Evolutionary conservation across 495 filamentous ascomycete species (phyloP), one percentile per base, ranked within the genome.

Genomic region (Xylaria curta): DNA sequence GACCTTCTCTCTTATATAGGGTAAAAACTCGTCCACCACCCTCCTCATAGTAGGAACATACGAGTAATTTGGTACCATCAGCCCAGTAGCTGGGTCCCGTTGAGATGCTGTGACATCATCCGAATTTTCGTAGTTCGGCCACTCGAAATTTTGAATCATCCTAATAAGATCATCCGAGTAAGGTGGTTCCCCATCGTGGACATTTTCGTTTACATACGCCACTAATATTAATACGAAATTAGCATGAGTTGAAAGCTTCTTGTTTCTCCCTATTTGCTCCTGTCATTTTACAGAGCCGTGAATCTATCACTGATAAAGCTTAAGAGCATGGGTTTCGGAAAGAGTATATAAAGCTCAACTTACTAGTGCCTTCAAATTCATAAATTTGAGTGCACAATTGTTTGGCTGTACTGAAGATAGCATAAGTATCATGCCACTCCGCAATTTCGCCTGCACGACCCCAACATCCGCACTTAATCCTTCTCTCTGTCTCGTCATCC

Each of bases 401-500:
- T 44, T 63, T 63, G 13, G 21, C 60, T 15, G 10, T 28, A 4
- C 12, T 0, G 21, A 63, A 63, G 21, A 63, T 63, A 38, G n/a
- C 7, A 44, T 44, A 63, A 15, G 38, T 44, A 28, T 63, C 60
- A 63, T 63, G 60, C 60, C 60, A 63, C 0, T 63, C 60, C 0
- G 60, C 60, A 12, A 63, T 44, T 12, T 26, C 60, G 38, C 58
- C 17, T 36, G 0, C 6, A 10, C 38, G 17, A 21, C 40, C 19
- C 58, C 58, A 60, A 38, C 15, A 38, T 21, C 58, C 58, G 21
- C 8, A 6, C 33, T 13, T 38, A 38, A 36, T 38, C 31, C 8
- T 0, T 9, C 3, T 1, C n/a, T 42, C 42, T 15, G 17, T 21
- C 0, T 63, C 60, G 38, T 1, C 12, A 4, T 10, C 13, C 60